Conservation (phyloP, 2,329 filamentous ascomycete genomes). For the Aspergillus proliferans region DNA sequence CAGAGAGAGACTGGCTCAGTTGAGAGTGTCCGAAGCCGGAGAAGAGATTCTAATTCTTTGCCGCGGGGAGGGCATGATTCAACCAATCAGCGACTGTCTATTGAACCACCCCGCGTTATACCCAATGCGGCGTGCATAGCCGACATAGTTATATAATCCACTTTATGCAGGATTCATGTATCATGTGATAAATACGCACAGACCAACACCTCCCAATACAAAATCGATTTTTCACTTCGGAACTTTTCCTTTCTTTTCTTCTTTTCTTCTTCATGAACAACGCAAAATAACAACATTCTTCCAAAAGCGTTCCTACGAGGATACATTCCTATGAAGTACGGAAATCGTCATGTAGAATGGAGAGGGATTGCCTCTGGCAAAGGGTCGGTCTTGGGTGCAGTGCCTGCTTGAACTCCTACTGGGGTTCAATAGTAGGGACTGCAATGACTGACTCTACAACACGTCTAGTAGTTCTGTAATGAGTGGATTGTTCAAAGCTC, state of each 20-base stretch:
- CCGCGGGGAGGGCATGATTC: background rate
- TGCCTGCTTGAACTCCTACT: constrained; percentile 36
- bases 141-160: background rate
- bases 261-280: constrained; percentile 48
- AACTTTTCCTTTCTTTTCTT: constrained; percentile 24
- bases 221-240: constrained; percentile 9
- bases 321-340: constrained; percentile 49
- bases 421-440: constrained; percentile 44
- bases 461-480: constrained; percentile 2
- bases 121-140: background rate
- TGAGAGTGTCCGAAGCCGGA: background rate
- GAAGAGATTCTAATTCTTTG: background rate
- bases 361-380: constrained; percentile 37
- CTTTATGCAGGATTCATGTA: background rate
- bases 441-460: constrained; percentile 55
- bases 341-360: constrained; percentile 55
- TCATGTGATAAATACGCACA: background rate
- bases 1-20: background rate
- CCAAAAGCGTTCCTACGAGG: constrained; percentile 55
- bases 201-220: constrained; percentile 2
- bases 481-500: background rate
- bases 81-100: background rate
- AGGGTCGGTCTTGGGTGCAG: constrained; percentile 54
- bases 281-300: constrained; percentile 51
- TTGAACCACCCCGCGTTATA: background rate